Evolutionary conservation across 169 alveolate genomes (phyloP), one percentile per base, ranked within the genome.

Genomic region (Plasmodium berghei): DNA sequence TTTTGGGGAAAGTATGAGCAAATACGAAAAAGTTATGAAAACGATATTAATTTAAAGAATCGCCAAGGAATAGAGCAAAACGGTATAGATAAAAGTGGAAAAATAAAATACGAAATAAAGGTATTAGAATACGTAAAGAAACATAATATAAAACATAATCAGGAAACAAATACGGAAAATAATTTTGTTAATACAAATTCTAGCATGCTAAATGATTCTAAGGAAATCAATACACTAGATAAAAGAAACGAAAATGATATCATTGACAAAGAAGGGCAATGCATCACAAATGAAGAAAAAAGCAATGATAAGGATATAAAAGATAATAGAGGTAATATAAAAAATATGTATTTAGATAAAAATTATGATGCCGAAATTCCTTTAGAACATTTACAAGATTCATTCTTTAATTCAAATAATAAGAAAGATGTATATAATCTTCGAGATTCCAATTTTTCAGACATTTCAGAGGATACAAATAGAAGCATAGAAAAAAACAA

Each of bases 1-100:
- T 80, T 80, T 55, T 80, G 90, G 90, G 90, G 56, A 67, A 80
- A 80, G 45, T 80, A 80, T 80, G 90, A 77, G 52, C 77, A 77
- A 45, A 63, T 45, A 24, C 63, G 54, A 77, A 77, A 64, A 40
- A 63, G 66, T 49, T 16, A 64, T 56, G 24, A 22, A 24, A 62
- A 3, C 6, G 56, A 6, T 12, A 16, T 16, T 52, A 52, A 52
- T 6, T 52, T 16, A 16, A 16, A 16, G 22, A 34, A 5, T 0
- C 42, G 3, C 0, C 6, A 34, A 34, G 59, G 6, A 14, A 16
- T 16, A 4, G 59, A 6, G 8, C 59, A 52, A 16, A 16, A 52
- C 2, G 59, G 0, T 3, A 52, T 12, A 52, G 5, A 52, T 10
- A 34, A 34, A 34, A 34, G 5, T 34, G 42, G 3, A 2, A 34